phyloP scores from a whole-genome alignment of 1,139 yeast genomes.

The Yamadazyma sp. region DNA sequence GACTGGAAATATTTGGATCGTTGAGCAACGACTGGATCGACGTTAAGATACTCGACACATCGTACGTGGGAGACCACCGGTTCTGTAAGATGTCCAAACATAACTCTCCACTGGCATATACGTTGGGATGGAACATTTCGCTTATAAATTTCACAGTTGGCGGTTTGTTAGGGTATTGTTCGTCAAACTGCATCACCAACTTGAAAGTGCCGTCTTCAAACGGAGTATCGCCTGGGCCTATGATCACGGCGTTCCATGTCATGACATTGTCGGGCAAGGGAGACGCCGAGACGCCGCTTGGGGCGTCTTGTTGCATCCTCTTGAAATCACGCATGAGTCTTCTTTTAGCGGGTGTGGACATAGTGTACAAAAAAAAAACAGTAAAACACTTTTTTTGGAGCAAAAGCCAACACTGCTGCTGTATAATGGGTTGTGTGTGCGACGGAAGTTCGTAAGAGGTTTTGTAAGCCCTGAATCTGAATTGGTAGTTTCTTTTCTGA shows the following conservation, averaged over 20 bases:
- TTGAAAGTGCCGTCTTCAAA: conserved; percentile 98
- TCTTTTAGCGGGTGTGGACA: conserved; percentile 98
- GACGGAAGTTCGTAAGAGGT: too few species aligned
- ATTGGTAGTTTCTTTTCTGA: too few species aligned
- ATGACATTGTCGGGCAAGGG: conserved; percentile 96
- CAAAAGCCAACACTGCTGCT: too few species aligned
- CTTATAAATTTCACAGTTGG: conserved; percentile 88
- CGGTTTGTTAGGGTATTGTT: conserved; percentile 96
- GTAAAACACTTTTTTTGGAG: too few species aligned
- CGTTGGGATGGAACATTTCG: conserved; percentile 98
- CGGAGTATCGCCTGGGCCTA: conserved; percentile 97
- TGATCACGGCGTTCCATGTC: conserved; percentile 97
- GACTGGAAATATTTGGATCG: conserved; percentile 95
- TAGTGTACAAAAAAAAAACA: too few species aligned
- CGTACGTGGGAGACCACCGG: conserved; percentile 98
- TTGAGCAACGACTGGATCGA: conserved; percentile 83
- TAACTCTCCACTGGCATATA: conserved; percentile 91
- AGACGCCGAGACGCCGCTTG: conserved; percentile 96
- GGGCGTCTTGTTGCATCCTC: conserved; percentile 97
- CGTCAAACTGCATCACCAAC: conserved; percentile 84
- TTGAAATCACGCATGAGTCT: conserved; percentile 98
- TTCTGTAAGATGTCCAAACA: conserved; percentile 95
- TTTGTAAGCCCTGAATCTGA: too few species aligned
- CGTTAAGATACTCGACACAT: conserved; percentile 94
- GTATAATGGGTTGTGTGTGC: too few species aligned